Conservation (phyloP, 257 asterid genomes). For the Leptodermis oblonga region DNA sequence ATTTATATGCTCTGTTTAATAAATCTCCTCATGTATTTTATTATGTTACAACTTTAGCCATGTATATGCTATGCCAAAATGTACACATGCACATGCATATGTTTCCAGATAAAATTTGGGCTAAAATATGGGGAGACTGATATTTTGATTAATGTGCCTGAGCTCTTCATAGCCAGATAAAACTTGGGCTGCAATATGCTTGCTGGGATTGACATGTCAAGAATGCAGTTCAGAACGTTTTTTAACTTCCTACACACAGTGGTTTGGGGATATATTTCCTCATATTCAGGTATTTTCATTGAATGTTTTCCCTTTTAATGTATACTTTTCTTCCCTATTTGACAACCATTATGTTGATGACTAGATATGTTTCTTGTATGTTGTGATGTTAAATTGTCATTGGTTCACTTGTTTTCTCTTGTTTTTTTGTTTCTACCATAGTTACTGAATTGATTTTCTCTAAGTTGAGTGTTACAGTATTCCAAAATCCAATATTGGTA, state of each 20-base stretch:
- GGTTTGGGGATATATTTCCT: constrained; percentile 60
- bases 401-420: neutral
- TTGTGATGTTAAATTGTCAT: neutral
- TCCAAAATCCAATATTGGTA: neutral
- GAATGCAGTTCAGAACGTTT: constrained; percentile 84
- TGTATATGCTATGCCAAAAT: neutral
- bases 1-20: neutral
- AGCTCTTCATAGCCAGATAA: constrained; percentile 69
- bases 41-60: neutral
- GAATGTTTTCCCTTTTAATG: neutral
- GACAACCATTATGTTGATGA: neutral
- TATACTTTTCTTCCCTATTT: neutral
- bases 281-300: constrained; percentile 61
- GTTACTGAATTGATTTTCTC: neutral
- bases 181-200: constrained; percentile 82
- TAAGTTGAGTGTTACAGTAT: neutral
- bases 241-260: constrained; percentile 54
- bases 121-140: neutral
- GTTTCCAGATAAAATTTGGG: neutral
- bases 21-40: neutral
- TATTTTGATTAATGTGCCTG: constrained; percentile 19
- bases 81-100: neutral
- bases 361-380: neutral
- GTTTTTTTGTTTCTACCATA: neutral
- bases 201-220: constrained; percentile 85